Percentiles rank a stretch among this genome's conserved stretches.
These are phyloP conservation scores for Fusarium circinatum DNA, from an alignment of 2,329 filamentous ascomycete species.

Conservation along the genomic window DNA sequence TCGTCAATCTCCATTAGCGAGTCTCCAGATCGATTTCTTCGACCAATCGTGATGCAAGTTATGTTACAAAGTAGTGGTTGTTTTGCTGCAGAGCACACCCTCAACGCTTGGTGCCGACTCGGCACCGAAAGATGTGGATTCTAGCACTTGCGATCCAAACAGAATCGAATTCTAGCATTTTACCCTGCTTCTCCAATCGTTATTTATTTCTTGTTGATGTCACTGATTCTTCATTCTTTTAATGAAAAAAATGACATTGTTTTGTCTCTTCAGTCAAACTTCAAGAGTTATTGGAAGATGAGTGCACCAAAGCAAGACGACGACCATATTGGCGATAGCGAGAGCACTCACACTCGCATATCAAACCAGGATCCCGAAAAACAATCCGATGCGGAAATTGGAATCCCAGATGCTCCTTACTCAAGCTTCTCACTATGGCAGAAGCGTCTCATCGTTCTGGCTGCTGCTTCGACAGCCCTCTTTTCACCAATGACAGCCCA, in stretches of 20 bases:
- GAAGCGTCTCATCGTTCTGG: slow-evolving; percentile 55
- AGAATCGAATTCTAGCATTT: slow-evolving; percentile 8
- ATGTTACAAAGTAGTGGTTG: neutral
- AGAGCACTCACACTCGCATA: neutral
- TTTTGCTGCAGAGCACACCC: neutral
- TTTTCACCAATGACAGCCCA: slow-evolving; percentile 60
- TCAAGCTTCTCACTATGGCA: slow-evolving; percentile 53
- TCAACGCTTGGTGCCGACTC: slow-evolving; percentile 20
- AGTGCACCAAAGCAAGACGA: neutral
- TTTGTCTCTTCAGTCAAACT: neutral
- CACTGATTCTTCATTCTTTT: neutral
- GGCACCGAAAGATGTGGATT: slow-evolving; percentile 24
- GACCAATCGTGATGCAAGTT: neutral
- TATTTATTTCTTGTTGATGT: slow-evolving; percentile 19
- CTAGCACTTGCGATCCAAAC: slow-evolving; percentile 9
- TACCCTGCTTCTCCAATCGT: neutral
- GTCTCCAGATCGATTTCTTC: neutral
- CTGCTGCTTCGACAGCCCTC: slow-evolving; percentile 52
- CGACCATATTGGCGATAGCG: neutral
- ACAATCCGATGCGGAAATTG: neutral
- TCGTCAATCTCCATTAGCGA: neutral
- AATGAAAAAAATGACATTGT: neutral
- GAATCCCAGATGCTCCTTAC: slow-evolving; percentile 42
- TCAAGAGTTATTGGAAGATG: slow-evolving; percentile 1
- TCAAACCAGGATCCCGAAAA: slow-evolving; percentile 23